Conservation (phyloP, 1,139 yeast species). For the Pneumocystis jirovecii region DNA sequence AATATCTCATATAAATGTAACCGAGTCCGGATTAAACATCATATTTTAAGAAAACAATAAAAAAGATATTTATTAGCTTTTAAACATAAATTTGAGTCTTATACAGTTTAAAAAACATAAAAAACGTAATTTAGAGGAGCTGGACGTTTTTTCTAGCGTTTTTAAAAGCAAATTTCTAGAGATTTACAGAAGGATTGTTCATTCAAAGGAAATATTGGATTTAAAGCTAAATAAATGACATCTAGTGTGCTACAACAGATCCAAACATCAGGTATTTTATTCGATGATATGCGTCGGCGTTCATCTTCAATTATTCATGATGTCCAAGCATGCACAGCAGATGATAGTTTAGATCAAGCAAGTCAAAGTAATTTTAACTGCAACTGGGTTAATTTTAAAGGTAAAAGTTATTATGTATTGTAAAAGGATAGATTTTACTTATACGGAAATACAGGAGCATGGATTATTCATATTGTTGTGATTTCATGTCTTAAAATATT, state of each 20-base stretch:
- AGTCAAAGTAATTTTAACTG: conserved; percentile 83
- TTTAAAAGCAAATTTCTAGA: conserved; percentile 5
- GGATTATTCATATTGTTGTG: conserved; percentile 81
- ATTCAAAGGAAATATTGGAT: neutral
- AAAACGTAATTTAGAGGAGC: neutral
- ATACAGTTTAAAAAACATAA: neutral
- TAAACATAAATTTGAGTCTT: neutral
- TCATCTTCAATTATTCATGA: conserved; percentile 45
- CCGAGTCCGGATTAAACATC: neutral
- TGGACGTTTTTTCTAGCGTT: neutral
- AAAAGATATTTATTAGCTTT: neutral
- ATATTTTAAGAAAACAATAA: neutral
- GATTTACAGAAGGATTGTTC: conserved; percentile 1
- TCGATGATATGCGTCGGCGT: conserved; percentile 1
- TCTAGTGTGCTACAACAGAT: neutral
- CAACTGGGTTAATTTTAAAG: conserved; percentile 88
- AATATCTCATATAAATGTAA: no score
- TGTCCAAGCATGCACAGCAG: conserved; percentile 83
- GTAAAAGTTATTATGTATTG: conserved; percentile 20
- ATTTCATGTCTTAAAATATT: conserved; percentile 58
- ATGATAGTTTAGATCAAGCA: conserved; percentile 83
- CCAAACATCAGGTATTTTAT: neutral
- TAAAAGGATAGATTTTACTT: neutral
- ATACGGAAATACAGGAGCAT: conserved; percentile 35
- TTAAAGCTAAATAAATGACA: neutral